phyloP scores from a whole-genome alignment of 202 grass and related monocot genomes.

The Setaria italica region DNA sequence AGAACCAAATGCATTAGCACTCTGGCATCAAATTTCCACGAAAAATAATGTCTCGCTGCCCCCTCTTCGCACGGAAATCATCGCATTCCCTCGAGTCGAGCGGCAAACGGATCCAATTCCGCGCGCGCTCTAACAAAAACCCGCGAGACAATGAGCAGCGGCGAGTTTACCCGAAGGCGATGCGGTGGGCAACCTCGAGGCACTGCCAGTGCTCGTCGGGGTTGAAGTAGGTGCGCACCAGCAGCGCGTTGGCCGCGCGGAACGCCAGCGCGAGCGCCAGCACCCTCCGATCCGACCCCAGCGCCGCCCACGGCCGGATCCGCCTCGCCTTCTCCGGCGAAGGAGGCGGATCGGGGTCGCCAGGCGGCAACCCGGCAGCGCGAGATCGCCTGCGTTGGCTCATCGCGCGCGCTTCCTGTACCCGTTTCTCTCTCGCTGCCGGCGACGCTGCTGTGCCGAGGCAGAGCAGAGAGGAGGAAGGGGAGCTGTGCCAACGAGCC shows the following conservation, averaged over 20 bases:
- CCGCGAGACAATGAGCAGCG: neutral
- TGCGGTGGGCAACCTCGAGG: slow-evolving; percentile 89
- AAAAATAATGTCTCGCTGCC: neutral
- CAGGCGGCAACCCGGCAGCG: neutral
- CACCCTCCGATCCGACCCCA: slow-evolving; percentile 55
- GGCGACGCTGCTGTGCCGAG: neutral
- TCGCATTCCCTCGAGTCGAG: neutral
- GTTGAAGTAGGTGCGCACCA: slow-evolving; percentile 94
- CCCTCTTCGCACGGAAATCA: neutral
- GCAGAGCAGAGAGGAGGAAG: neutral
- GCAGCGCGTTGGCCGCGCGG: slow-evolving; percentile 69
- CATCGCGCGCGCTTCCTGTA: neutral
- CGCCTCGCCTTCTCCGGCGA: neutral
- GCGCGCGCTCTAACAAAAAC: neutral
- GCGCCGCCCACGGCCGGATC: slow-evolving; percentile 9
- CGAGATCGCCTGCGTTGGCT: slow-evolving; percentile 43
- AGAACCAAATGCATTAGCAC: neutral
- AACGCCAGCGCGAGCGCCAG: slow-evolving; percentile 65
- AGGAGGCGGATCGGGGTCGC: neutral
- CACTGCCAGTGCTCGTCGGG: slow-evolving; percentile 96
- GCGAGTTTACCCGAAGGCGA: slow-evolving; percentile 75
- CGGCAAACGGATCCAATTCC: neutral
- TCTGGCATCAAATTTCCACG: neutral
- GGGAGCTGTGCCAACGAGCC: neutral
- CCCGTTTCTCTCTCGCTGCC: neutral